Evolutionary conservation across 106 monocot species (phyloP).

Genomic region (Hemerocallis citrina): DNA sequence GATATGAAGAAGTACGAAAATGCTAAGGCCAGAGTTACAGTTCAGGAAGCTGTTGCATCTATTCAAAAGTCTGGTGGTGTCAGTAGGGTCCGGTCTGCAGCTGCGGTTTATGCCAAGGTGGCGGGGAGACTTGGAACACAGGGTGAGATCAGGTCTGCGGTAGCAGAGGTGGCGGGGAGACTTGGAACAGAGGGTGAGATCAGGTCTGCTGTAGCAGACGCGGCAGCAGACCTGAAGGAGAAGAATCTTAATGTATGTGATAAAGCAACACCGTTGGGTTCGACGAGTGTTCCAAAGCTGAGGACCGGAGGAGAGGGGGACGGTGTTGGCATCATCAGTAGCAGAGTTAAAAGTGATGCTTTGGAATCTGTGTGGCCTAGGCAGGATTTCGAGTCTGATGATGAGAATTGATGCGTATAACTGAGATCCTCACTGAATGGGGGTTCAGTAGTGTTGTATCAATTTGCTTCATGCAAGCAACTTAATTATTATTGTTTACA

Average conservation of each 20-base stretch:
- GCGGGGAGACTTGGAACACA: constrained; percentile 26
- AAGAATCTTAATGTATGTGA: constrained; percentile 25
- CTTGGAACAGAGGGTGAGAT: constrained; percentile 31
- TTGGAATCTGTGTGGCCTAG: constrained; percentile 47
- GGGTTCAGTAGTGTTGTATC: too few relatives aligned
- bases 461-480: too few relatives aligned
- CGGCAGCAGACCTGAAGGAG: constrained; percentile 54
- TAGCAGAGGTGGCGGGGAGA: constrained; percentile 46
- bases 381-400: constrained; percentile 46
- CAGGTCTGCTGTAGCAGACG: constrained; percentile 58
- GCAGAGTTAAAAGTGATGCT: too few relatives aligned
- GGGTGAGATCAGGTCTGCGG: constrained; percentile 33
- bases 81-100: constrained; percentile 14
- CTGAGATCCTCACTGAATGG: too few relatives aligned
- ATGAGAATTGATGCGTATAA: constrained; percentile 21
- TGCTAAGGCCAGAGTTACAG: constrained; percentile 35
- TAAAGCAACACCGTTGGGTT: constrained; percentile 27
- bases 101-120: constrained; percentile 13
- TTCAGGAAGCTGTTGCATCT: constrained; percentile 22
- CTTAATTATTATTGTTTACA: too few relatives aligned
- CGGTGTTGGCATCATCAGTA: neutral
- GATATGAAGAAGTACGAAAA: constrained; percentile 84
- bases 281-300: constrained; percentile 63
- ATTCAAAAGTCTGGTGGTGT: constrained; percentile 11
- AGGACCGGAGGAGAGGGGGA: constrained; percentile 6